Evolutionary conservation across 2,329 filamentous ascomycete genomes (phyloP).

Genomic region (Pseudocercospora fijiensis): DNA sequence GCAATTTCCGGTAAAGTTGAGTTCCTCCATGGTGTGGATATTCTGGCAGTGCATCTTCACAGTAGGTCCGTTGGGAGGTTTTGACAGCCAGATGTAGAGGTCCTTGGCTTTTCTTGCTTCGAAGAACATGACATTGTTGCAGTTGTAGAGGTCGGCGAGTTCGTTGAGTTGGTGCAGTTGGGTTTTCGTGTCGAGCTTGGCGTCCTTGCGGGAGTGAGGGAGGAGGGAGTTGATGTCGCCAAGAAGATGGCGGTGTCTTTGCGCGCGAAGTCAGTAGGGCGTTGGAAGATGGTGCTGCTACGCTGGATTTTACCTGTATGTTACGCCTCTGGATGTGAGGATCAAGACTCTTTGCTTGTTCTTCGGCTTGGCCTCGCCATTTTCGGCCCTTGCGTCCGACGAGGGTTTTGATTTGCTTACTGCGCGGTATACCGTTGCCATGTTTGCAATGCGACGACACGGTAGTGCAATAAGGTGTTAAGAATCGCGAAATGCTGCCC

Average conservation of each 20-base stretch:
- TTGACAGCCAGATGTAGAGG: conserved; percentile 89
- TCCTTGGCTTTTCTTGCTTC: conserved; percentile 93
- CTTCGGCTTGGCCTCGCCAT: conserved; percentile 35
- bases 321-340: conserved; percentile 87
- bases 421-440: conserved; percentile 60
- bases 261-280: conserved; percentile 1
- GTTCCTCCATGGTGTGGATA: conserved; percentile 91
- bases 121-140: conserved; percentile 93
- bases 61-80: conserved; percentile 79
- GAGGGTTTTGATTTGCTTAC: conserved; percentile 47
- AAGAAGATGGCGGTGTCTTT: conserved; percentile 86
- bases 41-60: conserved; percentile 72
- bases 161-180: conserved; percentile 81
- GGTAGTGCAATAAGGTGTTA: background rate
- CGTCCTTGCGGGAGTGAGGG: conserved; percentile 89
- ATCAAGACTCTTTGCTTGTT: conserved; percentile 71
- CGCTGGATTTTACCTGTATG: conserved; percentile 62
- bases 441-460: conserved; percentile 32
- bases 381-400: conserved; percentile 32
- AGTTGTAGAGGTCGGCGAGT: conserved; percentile 76
- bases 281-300: background rate
- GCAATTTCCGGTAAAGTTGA: conserved; percentile 96
- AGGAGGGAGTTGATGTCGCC: conserved; percentile 86
- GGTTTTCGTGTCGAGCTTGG: conserved; percentile 94
- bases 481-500: background rate